Conservation (phyloP, 2,329 filamentous ascomycete species). For the Fonsecaea pugnacius region DNA sequence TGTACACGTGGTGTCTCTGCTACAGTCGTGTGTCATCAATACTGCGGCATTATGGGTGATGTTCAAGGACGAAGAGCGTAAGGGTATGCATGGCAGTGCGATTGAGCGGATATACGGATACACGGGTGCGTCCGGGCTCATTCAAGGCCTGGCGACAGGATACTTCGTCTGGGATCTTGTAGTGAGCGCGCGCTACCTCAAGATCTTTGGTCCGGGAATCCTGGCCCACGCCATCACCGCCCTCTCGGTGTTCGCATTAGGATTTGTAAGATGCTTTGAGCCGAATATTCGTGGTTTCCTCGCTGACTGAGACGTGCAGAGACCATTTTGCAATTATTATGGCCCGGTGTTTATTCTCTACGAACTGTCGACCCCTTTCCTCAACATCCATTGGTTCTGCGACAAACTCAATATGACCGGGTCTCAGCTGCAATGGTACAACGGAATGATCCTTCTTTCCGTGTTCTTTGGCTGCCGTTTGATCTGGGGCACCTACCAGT, state of each 20-base stretch:
- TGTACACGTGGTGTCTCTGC: slow-evolving; percentile 66
- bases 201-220: slow-evolving; percentile 65
- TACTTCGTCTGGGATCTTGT: slow-evolving; percentile 69
- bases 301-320: slow-evolving; percentile 46
- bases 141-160: slow-evolving; percentile 64
- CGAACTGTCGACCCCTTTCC: slow-evolving; percentile 68
- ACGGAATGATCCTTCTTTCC: slow-evolving; percentile 62
- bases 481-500: slow-evolving; percentile 66
- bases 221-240: slow-evolving; percentile 66
- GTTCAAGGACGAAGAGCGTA: slow-evolving; percentile 59
- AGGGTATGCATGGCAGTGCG: slow-evolving; percentile 53
- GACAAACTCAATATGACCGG: slow-evolving; percentile 70
- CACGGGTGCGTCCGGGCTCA: slow-evolving; percentile 61
- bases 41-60: slow-evolving; percentile 63
- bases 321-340: slow-evolving; percentile 69
- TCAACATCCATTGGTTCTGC: slow-evolving; percentile 73
- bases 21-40: slow-evolving; percentile 64
- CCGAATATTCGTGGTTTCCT: too few species aligned
- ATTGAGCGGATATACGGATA: slow-evolving; percentile 64
- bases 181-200: slow-evolving; percentile 59
- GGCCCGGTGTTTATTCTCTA: slow-evolving; percentile 69
- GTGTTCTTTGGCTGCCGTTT: slow-evolving; percentile 67
- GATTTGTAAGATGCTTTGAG: slow-evolving; percentile 60
- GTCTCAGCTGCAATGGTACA: slow-evolving; percentile 64
- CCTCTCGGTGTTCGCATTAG: slow-evolving; percentile 64